A percentile compares a stretch with the other conserved stretches of the same genome.
phyloP scores from a whole-genome alignment of 805 yeast genomes.

The Saccharomycopsis guyanensis region DNA sequence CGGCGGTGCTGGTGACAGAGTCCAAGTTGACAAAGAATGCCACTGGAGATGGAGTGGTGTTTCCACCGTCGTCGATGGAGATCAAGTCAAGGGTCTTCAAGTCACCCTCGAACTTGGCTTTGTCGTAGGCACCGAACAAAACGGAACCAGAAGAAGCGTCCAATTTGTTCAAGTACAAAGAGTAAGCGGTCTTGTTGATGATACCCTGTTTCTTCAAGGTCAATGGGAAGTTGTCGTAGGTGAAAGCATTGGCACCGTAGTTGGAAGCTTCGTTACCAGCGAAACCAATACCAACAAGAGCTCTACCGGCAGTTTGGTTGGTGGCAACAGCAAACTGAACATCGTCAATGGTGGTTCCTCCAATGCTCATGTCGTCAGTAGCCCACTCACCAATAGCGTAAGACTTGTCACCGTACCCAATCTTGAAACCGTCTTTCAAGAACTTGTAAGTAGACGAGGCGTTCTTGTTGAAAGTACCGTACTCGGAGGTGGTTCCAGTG shows the following conservation, averaged over 20 bases:
- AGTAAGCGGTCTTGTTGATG: slow-evolving; percentile 36
- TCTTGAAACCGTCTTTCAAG: slow-evolving; percentile 28
- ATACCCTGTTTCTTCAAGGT: slow-evolving; percentile 33
- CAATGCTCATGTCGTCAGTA: slow-evolving; percentile 15
- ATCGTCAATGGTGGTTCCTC: slow-evolving; percentile 12
- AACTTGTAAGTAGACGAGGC: slow-evolving; percentile 30
- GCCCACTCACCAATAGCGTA: slow-evolving; percentile 44
- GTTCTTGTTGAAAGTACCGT: slow-evolving; percentile 32
- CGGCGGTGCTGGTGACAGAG: slow-evolving; percentile 1
- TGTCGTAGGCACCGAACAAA: slow-evolving; percentile 39
- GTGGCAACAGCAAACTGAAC: slow-evolving; percentile 16
- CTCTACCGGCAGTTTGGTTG: slow-evolving; percentile 19
- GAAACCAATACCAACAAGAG: slow-evolving; percentile 67
- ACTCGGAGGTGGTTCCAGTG: slow-evolving; percentile 19
- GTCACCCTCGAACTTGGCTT: slow-evolving; percentile 33
- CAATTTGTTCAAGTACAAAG: slow-evolving; percentile 35
- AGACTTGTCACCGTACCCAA: slow-evolving; percentile 41
- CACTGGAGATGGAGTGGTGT: slow-evolving; percentile 29
- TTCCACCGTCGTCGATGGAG: slow-evolving; percentile 22
- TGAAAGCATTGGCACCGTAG: slow-evolving; percentile 48
- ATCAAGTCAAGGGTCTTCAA: slow-evolving; percentile 29
- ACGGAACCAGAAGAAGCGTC: slow-evolving; percentile 29
- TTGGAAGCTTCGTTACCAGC: slow-evolving; percentile 51
- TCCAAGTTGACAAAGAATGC: slow-evolving; percentile 22
- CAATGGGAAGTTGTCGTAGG: slow-evolving; percentile 26